A percentile compares a stretch with the other conserved stretches of the same genome.
phyloP scores from a whole-genome alignment of 2,329 filamentous ascomycete genomes.

The Cadophora malorum region DNA sequence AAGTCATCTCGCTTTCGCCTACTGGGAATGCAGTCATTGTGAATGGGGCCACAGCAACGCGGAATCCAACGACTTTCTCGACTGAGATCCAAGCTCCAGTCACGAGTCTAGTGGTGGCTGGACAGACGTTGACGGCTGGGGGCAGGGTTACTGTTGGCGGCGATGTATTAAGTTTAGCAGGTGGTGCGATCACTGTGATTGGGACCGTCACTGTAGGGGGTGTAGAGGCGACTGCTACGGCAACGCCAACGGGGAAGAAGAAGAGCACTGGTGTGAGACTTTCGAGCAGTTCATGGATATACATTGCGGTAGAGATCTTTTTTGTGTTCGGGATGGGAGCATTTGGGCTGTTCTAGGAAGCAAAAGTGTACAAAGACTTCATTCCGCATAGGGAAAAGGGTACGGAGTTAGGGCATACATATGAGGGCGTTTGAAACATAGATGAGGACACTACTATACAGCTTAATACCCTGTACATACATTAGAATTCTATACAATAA shows the following conservation, averaged over 20 bases:
- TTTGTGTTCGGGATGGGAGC: not conserved
- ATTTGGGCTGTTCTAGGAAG: not conserved
- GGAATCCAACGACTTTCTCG: constrained; percentile 18
- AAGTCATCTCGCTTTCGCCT: constrained; percentile 34
- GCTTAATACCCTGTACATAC: not conserved
- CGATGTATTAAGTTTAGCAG: constrained; percentile 40
- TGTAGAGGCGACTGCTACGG: constrained; percentile 30
- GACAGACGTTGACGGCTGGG: constrained; percentile 41
- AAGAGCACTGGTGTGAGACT: constrained; percentile 28
- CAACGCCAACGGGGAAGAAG: constrained; percentile 37
- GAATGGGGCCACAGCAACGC: constrained; percentile 20
- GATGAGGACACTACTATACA: not conserved
- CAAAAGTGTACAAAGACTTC: not conserved
- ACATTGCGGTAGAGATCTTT: not conserved
- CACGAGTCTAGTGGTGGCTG: constrained; percentile 34
- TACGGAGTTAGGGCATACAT: not conserved
- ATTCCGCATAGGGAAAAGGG: not conserved
- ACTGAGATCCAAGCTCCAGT: constrained; percentile 23
- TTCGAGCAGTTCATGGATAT: not conserved
- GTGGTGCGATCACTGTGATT: constrained; percentile 34
- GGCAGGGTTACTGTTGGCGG: constrained; percentile 41
- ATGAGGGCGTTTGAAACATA: not conserved
- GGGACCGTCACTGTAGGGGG: constrained; percentile 41
- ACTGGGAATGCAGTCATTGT: constrained; percentile 37
- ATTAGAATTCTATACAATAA: not conserved